These are phyloP conservation scores for Cordyceps farinosa DNA, from an alignment of 2,329 filamentous ascomycete species.

Conservation along the genomic window DNA sequence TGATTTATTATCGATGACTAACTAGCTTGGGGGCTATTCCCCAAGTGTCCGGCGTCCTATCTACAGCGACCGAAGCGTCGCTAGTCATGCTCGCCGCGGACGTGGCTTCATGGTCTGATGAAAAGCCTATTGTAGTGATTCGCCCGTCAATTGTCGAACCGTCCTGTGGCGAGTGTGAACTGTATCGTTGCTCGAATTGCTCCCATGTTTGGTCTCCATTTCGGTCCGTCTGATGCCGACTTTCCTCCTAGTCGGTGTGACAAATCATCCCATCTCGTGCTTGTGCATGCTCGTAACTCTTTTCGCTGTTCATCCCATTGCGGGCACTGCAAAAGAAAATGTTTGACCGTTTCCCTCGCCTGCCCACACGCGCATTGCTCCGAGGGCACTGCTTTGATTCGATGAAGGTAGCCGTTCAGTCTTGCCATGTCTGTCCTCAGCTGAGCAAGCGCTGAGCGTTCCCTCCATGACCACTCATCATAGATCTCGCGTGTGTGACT, in stretches of 20 bases:
- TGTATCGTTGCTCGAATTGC: too few species aligned
- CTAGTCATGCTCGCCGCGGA: neutral
- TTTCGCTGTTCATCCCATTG: neutral
- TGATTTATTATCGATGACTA: neutral
- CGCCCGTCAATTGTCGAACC: too few species aligned
- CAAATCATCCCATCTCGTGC: neutral
- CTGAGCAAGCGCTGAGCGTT: neutral
- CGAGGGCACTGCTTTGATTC: neutral
- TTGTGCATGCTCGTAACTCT: neutral
- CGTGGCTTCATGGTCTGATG: neutral
- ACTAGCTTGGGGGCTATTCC: neutral
- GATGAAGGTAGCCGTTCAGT: neutral
- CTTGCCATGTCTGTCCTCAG: neutral
- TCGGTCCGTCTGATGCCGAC: neutral
- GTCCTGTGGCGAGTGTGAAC: too few species aligned
- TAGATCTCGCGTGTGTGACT: neutral
- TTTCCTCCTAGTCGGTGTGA: neutral
- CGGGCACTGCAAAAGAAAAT: neutral
- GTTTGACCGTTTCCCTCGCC: too few species aligned
- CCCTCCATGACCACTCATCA: neutral
- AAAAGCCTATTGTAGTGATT: neutral
- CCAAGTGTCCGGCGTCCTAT: too few species aligned
- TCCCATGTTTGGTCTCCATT: too few species aligned
- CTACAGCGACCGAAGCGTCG: slow-evolving; percentile 1
- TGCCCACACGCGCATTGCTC: neutral